These are phyloP conservation scores for Theobroma grandiflorum DNA, from an alignment of 441 rosid species.

Conservation along the genomic window DNA sequence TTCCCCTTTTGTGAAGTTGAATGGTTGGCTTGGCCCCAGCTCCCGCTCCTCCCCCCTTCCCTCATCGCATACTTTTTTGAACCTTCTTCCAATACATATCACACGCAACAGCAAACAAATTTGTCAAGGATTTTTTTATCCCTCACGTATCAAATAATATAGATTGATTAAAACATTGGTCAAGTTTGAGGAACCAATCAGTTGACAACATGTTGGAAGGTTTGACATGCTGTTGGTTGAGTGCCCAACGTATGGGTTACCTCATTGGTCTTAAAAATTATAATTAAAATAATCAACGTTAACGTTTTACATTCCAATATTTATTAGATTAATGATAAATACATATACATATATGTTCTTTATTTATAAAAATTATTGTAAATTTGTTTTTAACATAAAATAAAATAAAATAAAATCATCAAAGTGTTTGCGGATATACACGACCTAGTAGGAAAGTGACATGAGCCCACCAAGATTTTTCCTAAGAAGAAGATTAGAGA, in stretches of 20 bases:
- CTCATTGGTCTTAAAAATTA: background rate
- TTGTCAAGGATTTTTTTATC: constrained; percentile 19
- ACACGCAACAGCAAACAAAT: background rate
- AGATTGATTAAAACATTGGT: background rate
- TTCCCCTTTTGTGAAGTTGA: background rate
- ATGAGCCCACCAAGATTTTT: background rate
- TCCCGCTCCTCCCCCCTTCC: background rate
- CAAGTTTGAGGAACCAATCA: constrained; percentile 15
- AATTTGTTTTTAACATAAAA: too few species aligned
- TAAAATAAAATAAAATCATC: too few species aligned
- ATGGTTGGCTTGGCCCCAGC: background rate
- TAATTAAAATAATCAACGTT: background rate
- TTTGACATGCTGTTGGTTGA: background rate
- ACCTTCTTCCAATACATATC: background rate
- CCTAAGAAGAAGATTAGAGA: background rate
- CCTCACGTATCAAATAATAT: constrained; percentile 27
- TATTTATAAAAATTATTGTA: too few species aligned
- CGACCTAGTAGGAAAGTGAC: background rate
- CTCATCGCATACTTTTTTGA: background rate
- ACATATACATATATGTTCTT: too few species aligned
- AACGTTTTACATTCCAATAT: too few species aligned
- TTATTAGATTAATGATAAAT: too few species aligned
- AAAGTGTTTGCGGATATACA: background rate
- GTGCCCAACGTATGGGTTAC: background rate
- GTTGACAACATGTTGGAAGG: background rate